Evolutionary conservation across 176 grass and related monocot species (phyloP).

Genomic region (Avena insularis): DNA sequence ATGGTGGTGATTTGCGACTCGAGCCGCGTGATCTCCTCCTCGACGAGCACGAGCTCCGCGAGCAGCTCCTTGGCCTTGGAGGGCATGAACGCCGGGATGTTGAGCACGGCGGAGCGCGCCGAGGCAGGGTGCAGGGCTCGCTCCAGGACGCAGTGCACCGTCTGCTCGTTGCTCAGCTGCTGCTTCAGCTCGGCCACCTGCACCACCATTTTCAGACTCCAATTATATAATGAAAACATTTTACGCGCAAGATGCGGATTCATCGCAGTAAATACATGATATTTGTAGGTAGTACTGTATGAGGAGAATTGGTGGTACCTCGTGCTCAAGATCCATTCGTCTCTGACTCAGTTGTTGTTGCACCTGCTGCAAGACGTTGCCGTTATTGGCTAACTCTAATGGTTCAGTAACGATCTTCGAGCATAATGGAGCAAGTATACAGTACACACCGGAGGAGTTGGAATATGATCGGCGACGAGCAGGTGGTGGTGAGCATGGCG

Average conservation of each 20-base stretch:
- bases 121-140: slow-evolving; percentile 41
- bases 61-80: slow-evolving; percentile 73
- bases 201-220: too few species aligned
- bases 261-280: too few species aligned
- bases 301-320: slow-evolving; percentile 34
- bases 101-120: neutral
- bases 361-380: neutral
- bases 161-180: slow-evolving; percentile 53
- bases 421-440: too few species aligned
- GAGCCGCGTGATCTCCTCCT: slow-evolving; percentile 81
- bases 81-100: slow-evolving; percentile 65
- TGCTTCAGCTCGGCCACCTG: slow-evolving; percentile 51
- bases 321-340: slow-evolving; percentile 58
- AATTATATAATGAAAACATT: too few species aligned
- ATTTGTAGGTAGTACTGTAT: too few species aligned
- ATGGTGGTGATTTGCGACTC: slow-evolving; percentile 66
- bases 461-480: neutral
- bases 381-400: neutral
- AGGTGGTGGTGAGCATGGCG: neutral
- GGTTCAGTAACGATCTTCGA: neutral
- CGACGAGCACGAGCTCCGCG: slow-evolving; percentile 84
- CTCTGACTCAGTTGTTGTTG: neutral
- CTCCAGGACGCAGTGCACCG: slow-evolving; percentile 67
- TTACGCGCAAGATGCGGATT: too few species aligned
- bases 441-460: neutral